phyloP scores from a whole-genome alignment of 306 rosid genomes.

The Cyclanthera cordifolia region DNA sequence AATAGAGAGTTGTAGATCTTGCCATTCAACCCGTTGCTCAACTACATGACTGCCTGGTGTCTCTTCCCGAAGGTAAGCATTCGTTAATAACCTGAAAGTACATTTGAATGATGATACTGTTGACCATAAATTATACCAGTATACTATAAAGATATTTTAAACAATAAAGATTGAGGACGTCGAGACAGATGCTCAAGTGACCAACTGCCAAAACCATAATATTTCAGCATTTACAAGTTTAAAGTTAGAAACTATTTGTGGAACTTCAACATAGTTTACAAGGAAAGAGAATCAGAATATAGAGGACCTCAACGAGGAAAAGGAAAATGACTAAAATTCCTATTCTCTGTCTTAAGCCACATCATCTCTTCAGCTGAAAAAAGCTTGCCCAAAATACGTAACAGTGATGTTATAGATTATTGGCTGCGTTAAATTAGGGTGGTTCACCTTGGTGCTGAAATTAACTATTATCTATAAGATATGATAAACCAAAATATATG shows the following conservation, averaged over 20 bases:
- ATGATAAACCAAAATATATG: not conserved
- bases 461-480: not conserved
- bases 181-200: not conserved
- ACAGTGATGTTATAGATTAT: not conserved
- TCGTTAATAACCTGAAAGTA: slow-evolving; percentile 70
- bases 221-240: not conserved
- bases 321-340: not conserved
- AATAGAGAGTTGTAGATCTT: slow-evolving; percentile 20
- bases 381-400: not conserved
- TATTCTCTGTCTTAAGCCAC: not conserved
- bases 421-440: not conserved
- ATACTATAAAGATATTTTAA: not conserved
- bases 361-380: not conserved
- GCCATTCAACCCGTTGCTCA: slow-evolving; percentile 99
- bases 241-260: not conserved
- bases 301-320: not conserved
- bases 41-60: slow-evolving; percentile 96
- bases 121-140: slow-evolving; percentile 12
- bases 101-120: slow-evolving; percentile 11
- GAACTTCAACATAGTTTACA: not conserved
- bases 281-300: not conserved
- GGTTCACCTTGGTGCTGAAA: not conserved
- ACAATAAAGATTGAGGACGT: not conserved
- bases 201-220: not conserved
- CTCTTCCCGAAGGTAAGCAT: slow-evolving; percentile 94